Percentiles rank a stretch among this genome's conserved stretches.
These are phyloP conservation scores for Myxozyma udenii DNA, from an alignment of 805 yeast genomes.

Conservation along the genomic window DNA sequence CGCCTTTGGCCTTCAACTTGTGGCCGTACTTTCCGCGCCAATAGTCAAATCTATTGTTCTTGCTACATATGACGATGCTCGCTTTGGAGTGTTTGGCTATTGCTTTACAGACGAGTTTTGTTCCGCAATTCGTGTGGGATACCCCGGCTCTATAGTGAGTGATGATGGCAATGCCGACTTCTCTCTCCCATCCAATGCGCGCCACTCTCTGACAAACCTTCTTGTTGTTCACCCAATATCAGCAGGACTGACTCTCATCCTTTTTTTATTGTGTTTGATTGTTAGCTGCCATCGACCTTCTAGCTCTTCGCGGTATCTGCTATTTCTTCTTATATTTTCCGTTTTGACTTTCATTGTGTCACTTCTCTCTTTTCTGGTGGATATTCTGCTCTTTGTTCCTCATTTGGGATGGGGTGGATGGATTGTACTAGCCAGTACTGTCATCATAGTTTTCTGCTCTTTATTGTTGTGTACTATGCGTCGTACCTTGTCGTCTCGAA, in stretches of 20 bases:
- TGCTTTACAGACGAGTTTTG: constrained; percentile 46
- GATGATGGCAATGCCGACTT: constrained; percentile 41
- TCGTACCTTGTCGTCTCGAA: constrained; percentile 52
- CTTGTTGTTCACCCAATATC: constrained; percentile 68
- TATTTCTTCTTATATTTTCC: constrained; percentile 55
- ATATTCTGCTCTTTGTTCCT: constrained; percentile 72
- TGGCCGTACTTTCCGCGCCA: constrained; percentile 62
- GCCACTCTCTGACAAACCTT: constrained; percentile 56
- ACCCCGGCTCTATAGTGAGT: constrained; percentile 35
- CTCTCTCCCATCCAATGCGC: constrained; percentile 57
- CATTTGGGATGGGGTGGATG: constrained; percentile 81
- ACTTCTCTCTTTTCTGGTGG: constrained; percentile 74
- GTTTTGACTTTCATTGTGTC: constrained; percentile 67
- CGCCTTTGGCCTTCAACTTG: constrained; percentile 56
- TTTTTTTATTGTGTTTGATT: constrained; percentile 44
- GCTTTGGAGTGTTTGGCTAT: constrained; percentile 70
- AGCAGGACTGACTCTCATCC: constrained; percentile 51
- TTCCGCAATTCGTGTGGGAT: constrained; percentile 47
- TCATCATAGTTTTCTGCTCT: constrained; percentile 60
- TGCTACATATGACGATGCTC: constrained; percentile 48
- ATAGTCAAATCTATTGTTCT: constrained; percentile 49
- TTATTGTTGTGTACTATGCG: constrained; percentile 69
- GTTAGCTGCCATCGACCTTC: constrained; percentile 43
- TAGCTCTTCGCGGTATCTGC: constrained; percentile 45
- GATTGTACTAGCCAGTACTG: constrained; percentile 69